Base-by-base conservation (phyloP, 75 land plant species). In the Picea glauca region DNA sequence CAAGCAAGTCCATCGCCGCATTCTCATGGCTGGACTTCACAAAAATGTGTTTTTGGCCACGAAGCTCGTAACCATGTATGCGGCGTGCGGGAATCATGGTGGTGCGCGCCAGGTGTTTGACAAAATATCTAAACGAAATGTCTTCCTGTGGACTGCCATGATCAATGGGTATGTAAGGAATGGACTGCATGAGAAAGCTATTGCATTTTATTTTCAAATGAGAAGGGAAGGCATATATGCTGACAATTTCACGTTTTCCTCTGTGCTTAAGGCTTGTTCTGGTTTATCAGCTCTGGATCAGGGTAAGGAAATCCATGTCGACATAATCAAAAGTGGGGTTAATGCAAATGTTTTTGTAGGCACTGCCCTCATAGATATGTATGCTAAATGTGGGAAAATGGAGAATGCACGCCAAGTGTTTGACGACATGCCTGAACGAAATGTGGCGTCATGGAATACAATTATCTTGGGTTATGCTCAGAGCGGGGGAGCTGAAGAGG, bases 361-460 rank as follows among this genome's bases (percentile, higher is more conserved):
- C 20, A 89, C 78, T 62, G 73, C 85, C 13, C 65, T 89, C 38
- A 68, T 89, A 15, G 80, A 85, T 77, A 83, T 89, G 85, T 89
- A 86, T 77, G 58, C 77, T 2, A 81, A 77, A 40, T 66, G 80
- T 59, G 82, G 80, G 3, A 35, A 13, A n/a, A 21, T 84, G 4
- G 82, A 58, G 13, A 31, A 74, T 18, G 89, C 89, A 20, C 82
- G 58, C 9, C 54, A 72, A 72, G 78, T 81, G 78, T 88, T 88
- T 74, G 85, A 83, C 73, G 78, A 81, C 61, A 85, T 88, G 83
- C 72, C 79, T 63, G 33, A 60, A 15, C 78, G 76, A 62, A 46
- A 74, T 62, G 46, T 74, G 26, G 78, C 75, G 3, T 73, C 86
- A 6, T 84, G 86, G 86, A 80, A 68, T 63, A 30, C 75, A 38